phyloP scores from a whole-genome alignment of 257 asterid species.

The Nicotiana paniculata region DNA sequence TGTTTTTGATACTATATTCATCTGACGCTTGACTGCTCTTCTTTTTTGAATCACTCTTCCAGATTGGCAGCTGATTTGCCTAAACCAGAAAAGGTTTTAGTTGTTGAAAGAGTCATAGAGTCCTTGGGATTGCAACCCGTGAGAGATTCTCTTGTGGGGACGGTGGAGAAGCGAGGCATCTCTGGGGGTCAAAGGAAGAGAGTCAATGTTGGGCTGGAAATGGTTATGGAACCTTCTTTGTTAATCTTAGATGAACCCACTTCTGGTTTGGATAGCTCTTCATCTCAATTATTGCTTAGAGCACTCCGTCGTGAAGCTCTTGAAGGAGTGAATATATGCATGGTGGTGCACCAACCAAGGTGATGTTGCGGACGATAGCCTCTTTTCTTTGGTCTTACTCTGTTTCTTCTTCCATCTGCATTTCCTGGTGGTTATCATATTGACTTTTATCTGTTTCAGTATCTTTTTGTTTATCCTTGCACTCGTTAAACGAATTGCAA shows the following conservation, averaged over 20 bases:
- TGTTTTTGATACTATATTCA: background rate
- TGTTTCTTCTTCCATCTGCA: background rate
- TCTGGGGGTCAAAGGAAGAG: slow-evolving; percentile 98
- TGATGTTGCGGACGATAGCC: slow-evolving; percentile 13
- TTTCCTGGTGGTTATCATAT: background rate
- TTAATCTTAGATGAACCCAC: slow-evolving; percentile 97
- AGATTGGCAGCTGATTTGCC: slow-evolving; percentile 68
- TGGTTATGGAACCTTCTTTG: slow-evolving; percentile 99
- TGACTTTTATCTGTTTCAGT: background rate
- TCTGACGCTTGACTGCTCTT: background rate
- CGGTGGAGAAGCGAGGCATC: slow-evolving; percentile 93
- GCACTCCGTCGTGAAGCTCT: slow-evolving; percentile 99
- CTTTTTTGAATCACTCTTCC: slow-evolving; percentile 9
- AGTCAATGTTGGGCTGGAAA: slow-evolving; percentile 94
- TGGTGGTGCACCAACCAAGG: slow-evolving; percentile 99
- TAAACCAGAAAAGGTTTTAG: slow-evolving; percentile 78
- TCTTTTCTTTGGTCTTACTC: background rate
- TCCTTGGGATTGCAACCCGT: slow-evolving; percentile 84
- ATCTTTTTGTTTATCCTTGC: background rate
- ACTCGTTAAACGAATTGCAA: background rate
- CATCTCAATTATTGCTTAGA: slow-evolving; percentile 82
- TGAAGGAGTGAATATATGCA: slow-evolving; percentile 93
- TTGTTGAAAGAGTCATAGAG: slow-evolving; percentile 90
- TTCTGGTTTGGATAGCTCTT: slow-evolving; percentile 97
- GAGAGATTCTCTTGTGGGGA: slow-evolving; percentile 94